Evolutionary conservation across 2,329 filamentous ascomycete species (phyloP).

Genomic region (Colletotrichum navitas): DNA sequence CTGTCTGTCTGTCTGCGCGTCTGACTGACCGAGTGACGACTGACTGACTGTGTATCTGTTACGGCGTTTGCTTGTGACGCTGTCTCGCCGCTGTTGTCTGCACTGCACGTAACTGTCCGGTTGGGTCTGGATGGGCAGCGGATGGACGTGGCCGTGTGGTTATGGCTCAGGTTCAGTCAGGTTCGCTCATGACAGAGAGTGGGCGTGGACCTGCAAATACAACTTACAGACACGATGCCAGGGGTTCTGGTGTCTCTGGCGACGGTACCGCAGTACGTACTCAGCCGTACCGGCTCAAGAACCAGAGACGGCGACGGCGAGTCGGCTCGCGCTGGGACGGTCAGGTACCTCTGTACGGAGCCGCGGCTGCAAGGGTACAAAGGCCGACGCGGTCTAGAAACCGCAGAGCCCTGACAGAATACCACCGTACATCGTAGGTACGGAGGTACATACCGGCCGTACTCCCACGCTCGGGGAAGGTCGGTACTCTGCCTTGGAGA

Average conservation of each 20-base stretch:
- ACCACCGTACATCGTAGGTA: background rate
- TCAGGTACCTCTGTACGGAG: constrained; percentile 2
- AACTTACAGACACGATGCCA: background rate
- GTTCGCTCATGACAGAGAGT: background rate
- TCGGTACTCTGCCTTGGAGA: constrained; percentile 32
- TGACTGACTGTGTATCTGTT: background rate
- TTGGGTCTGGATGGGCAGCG: background rate
- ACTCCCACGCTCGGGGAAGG: constrained; percentile 27
- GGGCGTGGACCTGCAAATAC: background rate
- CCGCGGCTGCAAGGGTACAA: constrained; percentile 6
- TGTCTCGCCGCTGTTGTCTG: background rate
- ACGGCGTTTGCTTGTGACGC: constrained; percentile 18
- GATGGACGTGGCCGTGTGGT: background rate
- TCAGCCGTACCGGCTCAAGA: background rate
- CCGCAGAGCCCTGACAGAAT: background rate
- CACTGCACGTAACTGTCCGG: background rate
- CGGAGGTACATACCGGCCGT: too few species aligned
- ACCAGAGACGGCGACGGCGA: background rate
- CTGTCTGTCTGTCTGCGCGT: background rate
- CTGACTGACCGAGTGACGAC: background rate
- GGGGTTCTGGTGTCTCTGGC: constrained; percentile 12
- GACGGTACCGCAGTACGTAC: constrained; percentile 14
- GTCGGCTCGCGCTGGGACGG: background rate
- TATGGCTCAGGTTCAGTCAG: background rate
- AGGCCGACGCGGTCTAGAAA: constrained; percentile 24